Percentiles rank a stretch among this genome's conserved stretches.
Evolutionary conservation across 768 basidiomycete species (phyloP).

Genomic region (Fomitopsis pulvina): DNA sequence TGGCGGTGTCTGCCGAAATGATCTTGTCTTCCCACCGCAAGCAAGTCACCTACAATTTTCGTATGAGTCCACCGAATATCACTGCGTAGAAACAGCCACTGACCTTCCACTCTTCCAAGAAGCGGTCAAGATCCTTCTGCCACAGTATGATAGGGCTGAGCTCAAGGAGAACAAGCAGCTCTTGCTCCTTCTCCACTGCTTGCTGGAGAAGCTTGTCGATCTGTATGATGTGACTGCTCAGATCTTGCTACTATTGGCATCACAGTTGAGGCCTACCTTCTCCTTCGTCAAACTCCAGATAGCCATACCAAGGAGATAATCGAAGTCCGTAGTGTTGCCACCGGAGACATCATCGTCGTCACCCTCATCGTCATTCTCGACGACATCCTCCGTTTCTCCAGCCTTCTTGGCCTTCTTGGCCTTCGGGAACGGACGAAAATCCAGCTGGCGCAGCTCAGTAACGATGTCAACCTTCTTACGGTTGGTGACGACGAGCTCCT

Average conservation of each 20-base stretch:
- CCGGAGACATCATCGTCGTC: conserved; percentile 49
- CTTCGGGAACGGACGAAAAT: conserved; percentile 94
- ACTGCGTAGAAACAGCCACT: conserved; percentile 17
- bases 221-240: conserved; percentile 30
- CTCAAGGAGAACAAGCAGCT: conserved; percentile 71
- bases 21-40: conserved; percentile 38
- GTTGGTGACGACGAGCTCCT: conserved; percentile 73
- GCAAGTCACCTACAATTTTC: conserved; percentile 29
- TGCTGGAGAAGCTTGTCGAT: conserved; percentile 81
- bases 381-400: conserved; percentile 56
- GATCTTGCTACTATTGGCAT: background rate
- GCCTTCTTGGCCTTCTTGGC: conserved; percentile 56
- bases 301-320: conserved; percentile 92
- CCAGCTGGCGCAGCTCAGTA: conserved; percentile 68
- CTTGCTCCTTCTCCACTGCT: conserved; percentile 74
- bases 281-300: conserved; percentile 94
- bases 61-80: background rate
- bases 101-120: conserved; percentile 83
- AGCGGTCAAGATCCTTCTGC: conserved; percentile 82
- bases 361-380: conserved; percentile 34
- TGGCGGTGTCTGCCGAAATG: conserved; percentile 33
- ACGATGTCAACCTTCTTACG: conserved; percentile 88
- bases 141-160: conserved; percentile 80
- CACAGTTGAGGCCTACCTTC: conserved; percentile 44
- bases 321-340: conserved; percentile 55